Evolutionary conservation across 257 asterid species (phyloP).

Genomic region (Nicotiana tabacum): DNA sequence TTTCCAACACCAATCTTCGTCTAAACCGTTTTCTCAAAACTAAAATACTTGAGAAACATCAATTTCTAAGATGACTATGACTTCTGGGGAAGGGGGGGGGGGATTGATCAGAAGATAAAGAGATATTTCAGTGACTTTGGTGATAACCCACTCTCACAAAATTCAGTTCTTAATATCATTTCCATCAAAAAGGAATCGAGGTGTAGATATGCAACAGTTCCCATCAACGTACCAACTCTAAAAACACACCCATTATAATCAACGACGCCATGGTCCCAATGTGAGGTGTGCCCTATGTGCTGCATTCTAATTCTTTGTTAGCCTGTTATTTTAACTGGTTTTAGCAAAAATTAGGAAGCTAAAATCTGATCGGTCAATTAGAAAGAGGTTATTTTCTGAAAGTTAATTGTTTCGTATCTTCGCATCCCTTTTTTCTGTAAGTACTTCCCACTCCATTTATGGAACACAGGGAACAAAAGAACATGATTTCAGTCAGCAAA

Average conservation of each 20-base stretch:
- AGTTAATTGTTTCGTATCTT: not conserved
- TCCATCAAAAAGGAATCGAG: not conserved
- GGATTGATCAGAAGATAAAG: not conserved
- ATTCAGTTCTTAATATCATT: not conserved
- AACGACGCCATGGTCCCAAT: not conserved
- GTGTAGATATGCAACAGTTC: not conserved
- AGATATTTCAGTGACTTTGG: not conserved
- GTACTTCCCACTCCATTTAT: not conserved
- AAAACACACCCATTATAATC: not conserved
- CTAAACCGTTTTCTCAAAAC: slow-evolving; percentile 1
- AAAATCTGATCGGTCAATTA: not conserved
- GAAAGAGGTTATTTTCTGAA: not conserved
- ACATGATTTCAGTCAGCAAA: not conserved
- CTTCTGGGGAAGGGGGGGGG: not conserved
- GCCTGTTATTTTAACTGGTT: not conserved
- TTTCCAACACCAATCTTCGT: not conserved
- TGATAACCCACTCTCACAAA: slow-evolving; percentile 5
- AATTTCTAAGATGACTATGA: not conserved
- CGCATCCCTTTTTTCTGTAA: not conserved
- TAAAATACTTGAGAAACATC: not conserved
- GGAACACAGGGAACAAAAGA: not conserved
- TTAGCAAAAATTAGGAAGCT: not conserved
- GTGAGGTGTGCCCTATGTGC: not conserved
- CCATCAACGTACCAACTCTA: not conserved
- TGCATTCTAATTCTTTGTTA: not conserved